Evolutionary conservation across 23 red algal genomes (phyloP).

Genomic region (Chondrus crispus): DNA sequence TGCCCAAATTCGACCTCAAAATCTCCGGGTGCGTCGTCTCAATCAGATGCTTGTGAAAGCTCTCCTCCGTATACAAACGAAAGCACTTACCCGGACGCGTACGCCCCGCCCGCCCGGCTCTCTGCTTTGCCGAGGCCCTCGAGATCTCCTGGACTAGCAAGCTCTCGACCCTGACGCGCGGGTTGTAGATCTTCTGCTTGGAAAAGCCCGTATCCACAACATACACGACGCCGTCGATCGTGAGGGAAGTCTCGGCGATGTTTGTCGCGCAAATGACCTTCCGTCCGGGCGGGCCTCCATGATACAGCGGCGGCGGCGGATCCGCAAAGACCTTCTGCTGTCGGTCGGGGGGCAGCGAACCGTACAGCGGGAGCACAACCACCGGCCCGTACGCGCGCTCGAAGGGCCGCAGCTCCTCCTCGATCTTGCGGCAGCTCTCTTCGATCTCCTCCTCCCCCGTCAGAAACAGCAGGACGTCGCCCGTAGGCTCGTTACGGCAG

Average conservation of each 20-base stretch:
- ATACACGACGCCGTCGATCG: slow-evolving; percentile 95
- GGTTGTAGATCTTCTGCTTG: slow-evolving; percentile 93
- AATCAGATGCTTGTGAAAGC: slow-evolving; percentile 74
- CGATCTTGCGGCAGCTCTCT: slow-evolving; percentile 57
- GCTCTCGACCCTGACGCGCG: slow-evolving; percentile 68
- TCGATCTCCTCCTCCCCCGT: slow-evolving; percentile 99
- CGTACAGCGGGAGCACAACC: slow-evolving; percentile 82
- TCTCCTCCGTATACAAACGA: slow-evolving; percentile 86
- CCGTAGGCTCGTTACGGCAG: slow-evolving; percentile 63
- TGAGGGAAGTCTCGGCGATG: slow-evolving; percentile 94
- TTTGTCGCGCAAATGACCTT: slow-evolving; percentile 96
- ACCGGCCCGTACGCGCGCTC: slow-evolving; percentile 43
- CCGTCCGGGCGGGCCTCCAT: slow-evolving; percentile 54
- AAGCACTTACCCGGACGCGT: slow-evolving; percentile 89
- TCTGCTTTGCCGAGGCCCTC: slow-evolving; percentile 84
- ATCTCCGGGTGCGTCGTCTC: slow-evolving; percentile 87
- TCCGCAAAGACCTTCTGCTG: slow-evolving; percentile 82
- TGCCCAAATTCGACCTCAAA: slow-evolving; percentile 90
- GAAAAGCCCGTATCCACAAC: slow-evolving; percentile 92
- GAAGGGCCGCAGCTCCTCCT: slow-evolving; percentile 3
- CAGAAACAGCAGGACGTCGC: slow-evolving; percentile 92
- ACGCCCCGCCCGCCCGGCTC: slow-evolving; percentile 89
- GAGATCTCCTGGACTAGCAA: slow-evolving; percentile 78
- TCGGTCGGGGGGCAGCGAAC: slow-evolving; percentile 65
- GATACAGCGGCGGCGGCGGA: slow-evolving; percentile 38